A percentile compares a stretch with the other conserved stretches of the same genome.
Evolutionary conservation across 495 filamentous ascomycete genomes (phyloP).

Genomic region (Penicillium taxi): DNA sequence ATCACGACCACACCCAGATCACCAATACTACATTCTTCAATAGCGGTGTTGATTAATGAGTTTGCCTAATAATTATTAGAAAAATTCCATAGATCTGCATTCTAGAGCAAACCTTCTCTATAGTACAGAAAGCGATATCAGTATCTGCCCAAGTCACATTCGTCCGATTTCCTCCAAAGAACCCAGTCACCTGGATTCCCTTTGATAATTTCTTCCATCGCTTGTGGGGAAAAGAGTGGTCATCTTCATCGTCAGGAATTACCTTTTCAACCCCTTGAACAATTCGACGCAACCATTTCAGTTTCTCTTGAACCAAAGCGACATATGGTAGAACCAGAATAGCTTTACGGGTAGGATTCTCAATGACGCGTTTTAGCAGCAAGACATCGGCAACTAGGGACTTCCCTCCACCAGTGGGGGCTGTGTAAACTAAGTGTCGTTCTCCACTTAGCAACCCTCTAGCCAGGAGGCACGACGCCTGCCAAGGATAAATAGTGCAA

Average conservation of each 20-base stretch:
- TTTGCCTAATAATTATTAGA: constrained; percentile 53
- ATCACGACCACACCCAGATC: constrained; percentile 62
- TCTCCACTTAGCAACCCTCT: constrained; percentile 58
- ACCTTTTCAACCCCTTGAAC: constrained; percentile 54
- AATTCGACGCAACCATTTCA: constrained; percentile 65
- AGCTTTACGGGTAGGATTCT: constrained; percentile 58
- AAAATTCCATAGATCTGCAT: neutral
- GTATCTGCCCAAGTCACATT: constrained; percentile 63
- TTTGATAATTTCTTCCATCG: constrained; percentile 29
- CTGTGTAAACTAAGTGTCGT: constrained; percentile 70
- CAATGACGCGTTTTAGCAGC: constrained; percentile 64
- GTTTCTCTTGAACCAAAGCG: constrained; percentile 75
- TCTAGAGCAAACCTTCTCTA: constrained; percentile 59
- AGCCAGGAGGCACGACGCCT: constrained; percentile 66
- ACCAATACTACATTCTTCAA: constrained; percentile 62
- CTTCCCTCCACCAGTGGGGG: constrained; percentile 80
- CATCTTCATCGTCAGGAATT: constrained; percentile 22
- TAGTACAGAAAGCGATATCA: constrained; percentile 75
- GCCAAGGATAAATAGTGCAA: constrained; percentile 69
- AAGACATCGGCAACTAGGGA: constrained; percentile 70
- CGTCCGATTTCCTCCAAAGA: constrained; percentile 64
- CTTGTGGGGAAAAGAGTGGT: constrained; percentile 17
- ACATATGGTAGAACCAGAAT: constrained; percentile 77
- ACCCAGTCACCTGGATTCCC: constrained; percentile 58
- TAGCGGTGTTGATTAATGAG: constrained; percentile 64